Conservation (phyloP, 2,329 filamentous ascomycete species). For the Hypomyces perniciosus region DNA sequence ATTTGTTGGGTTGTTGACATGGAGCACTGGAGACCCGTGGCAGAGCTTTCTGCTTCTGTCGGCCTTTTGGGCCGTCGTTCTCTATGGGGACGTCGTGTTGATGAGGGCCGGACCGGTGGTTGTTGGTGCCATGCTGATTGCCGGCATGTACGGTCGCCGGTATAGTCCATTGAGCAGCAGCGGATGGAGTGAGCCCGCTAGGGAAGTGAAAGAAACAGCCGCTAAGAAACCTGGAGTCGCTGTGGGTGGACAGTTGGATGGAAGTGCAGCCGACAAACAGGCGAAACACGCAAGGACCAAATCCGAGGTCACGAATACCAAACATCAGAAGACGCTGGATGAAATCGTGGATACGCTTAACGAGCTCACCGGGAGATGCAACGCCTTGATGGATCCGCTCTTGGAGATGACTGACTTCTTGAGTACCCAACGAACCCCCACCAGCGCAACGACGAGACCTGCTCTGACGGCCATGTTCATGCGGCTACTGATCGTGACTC, state of each 20-base stretch:
- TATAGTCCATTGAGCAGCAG: slow-evolving; percentile 89
- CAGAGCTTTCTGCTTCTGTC: slow-evolving; percentile 89
- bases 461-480: slow-evolving; percentile 86
- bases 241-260: slow-evolving; percentile 21
- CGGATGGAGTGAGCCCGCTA: slow-evolving; percentile 54
- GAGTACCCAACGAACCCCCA: slow-evolving; percentile 83
- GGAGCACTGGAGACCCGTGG: slow-evolving; percentile 92
- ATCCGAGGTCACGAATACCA: slow-evolving; percentile 58
- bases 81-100: slow-evolving; percentile 83
- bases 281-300: slow-evolving; percentile 38
- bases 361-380: slow-evolving; percentile 85
- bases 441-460: slow-evolving; percentile 82
- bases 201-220: slow-evolving; percentile 26
- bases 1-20: slow-evolving; percentile 78
- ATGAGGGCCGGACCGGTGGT: slow-evolving; percentile 78
- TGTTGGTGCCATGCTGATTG: slow-evolving; percentile 70
- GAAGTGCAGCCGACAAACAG: slow-evolving; percentile 22
- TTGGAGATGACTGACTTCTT: slow-evolving; percentile 88
- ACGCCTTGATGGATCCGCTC: slow-evolving; percentile 84
- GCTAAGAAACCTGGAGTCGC: slow-evolving; percentile 15
- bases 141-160: slow-evolving; percentile 85
- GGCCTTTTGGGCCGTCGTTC: slow-evolving; percentile 75
- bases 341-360: slow-evolving; percentile 94
- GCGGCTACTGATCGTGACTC: slow-evolving; percentile 79
- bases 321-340: slow-evolving; percentile 89